Evolutionary conservation across 2,329 filamentous ascomycete species (phyloP).

Genomic region (Aspergillus hortae): DNA sequence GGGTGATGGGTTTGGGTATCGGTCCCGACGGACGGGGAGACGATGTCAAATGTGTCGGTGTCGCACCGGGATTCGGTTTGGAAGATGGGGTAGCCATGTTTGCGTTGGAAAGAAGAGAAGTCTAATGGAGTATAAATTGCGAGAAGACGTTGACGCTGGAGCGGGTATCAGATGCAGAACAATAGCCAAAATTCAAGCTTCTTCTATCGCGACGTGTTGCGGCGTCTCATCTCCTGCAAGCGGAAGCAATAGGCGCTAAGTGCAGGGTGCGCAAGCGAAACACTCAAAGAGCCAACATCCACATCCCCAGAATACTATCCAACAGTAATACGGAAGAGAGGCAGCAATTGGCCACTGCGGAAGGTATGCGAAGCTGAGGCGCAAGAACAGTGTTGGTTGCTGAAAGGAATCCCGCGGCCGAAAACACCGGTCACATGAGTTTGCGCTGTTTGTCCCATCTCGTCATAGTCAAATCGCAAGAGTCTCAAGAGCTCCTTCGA

Average conservation of each 20-base stretch:
- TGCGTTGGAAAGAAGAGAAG: background rate
- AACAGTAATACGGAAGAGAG: background rate
- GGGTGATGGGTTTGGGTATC: slow-evolving; percentile 38
- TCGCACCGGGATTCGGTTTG: slow-evolving; percentile 39
- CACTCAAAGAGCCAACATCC: background rate
- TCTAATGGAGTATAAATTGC: background rate
- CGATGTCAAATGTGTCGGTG: slow-evolving; percentile 42
- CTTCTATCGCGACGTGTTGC: background rate
- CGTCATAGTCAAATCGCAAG: slow-evolving; percentile 1
- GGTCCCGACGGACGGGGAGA: slow-evolving; percentile 42
- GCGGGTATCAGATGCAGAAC: background rate
- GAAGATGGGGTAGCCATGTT: slow-evolving; percentile 45
- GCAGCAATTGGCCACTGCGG: background rate
- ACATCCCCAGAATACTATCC: background rate
- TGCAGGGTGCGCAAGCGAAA: background rate
- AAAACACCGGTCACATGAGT: slow-evolving; percentile 28
- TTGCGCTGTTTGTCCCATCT: slow-evolving; percentile 24
- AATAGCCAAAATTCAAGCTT: background rate
- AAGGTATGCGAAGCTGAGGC: background rate
- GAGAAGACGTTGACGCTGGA: background rate
- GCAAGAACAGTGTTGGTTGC: background rate
- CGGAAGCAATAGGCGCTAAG: background rate
- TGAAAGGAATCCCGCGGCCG: slow-evolving; percentile 1
- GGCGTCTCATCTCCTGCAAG: background rate
- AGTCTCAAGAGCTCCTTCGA: background rate